Conservation (phyloP, 495 filamentous ascomycete genomes). For the Daldinia bambusicola region DNA sequence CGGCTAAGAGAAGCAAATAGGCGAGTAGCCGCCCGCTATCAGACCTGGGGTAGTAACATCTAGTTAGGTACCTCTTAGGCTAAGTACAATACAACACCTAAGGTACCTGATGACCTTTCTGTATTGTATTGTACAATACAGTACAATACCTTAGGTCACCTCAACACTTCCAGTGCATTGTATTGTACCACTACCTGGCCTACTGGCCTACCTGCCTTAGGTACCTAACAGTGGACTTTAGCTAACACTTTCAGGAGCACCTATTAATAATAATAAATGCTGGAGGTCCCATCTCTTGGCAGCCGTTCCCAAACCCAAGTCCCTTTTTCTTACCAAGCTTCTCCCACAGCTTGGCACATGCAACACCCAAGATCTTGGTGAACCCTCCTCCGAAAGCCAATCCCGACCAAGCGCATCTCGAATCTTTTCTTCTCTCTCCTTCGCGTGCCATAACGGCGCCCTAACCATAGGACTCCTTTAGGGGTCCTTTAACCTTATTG, state of each 20-base stretch:
- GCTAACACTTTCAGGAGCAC: neutral
- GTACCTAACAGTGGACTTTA: neutral
- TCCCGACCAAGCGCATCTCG: constrained; percentile 23
- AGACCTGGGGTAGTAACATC: constrained; percentile 1
- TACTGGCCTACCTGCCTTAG: too few relatives aligned
- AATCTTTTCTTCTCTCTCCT: constrained; percentile 3
- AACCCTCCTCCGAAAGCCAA: constrained; percentile 40
- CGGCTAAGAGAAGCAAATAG: neutral
- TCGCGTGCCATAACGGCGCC: constrained; percentile 33
- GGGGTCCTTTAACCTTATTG: constrained; percentile 23
- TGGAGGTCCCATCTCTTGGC: constrained; percentile 48
- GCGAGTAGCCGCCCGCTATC: neutral
- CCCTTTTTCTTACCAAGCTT: constrained; percentile 47
- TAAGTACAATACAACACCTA: too few relatives aligned
- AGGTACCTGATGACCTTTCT: too few relatives aligned
- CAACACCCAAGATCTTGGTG: constrained; percentile 50
- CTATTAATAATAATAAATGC: constrained; percentile 26
- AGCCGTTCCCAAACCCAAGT: constrained; percentile 44
- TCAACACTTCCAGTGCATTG: too few relatives aligned
- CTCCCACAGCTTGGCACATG: constrained; percentile 51
- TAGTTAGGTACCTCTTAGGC: neutral
- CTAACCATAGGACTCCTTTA: constrained; percentile 35
- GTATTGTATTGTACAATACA: too few relatives aligned
- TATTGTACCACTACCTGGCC: too few relatives aligned
- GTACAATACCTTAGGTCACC: too few relatives aligned